Percentiles rank a stretch among this genome's conserved stretches.
phyloP scores from a whole-genome alignment of 495 filamentous ascomycete genomes.

The Podospora fimiseda region DNA sequence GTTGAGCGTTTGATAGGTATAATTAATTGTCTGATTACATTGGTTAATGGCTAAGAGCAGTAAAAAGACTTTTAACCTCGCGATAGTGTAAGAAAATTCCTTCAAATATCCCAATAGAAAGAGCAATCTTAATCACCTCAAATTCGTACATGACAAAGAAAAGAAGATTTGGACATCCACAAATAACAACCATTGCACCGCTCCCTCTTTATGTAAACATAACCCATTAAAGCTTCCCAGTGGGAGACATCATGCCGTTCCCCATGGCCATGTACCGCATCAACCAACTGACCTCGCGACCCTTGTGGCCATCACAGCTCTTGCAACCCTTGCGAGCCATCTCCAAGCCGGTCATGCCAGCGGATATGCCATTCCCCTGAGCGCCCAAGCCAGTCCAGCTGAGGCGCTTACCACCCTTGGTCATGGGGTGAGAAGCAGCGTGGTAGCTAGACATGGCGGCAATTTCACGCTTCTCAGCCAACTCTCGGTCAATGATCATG shows the following conservation, averaged over 20 bases:
- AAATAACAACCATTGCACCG: too few species aligned
- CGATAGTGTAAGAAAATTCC: too few species aligned
- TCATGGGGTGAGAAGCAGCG: constrained; percentile 15
- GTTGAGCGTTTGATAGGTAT: too few species aligned
- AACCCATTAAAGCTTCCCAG: too few species aligned
- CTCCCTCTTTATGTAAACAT: too few species aligned
- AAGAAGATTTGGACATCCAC: too few species aligned
- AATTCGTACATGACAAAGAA: too few species aligned
- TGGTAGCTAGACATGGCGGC: constrained; percentile 29
- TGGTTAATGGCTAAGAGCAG: too few species aligned
- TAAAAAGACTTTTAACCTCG: too few species aligned
- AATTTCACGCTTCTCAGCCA: constrained; percentile 36
- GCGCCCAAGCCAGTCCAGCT: constrained; percentile 33
- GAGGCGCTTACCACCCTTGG: constrained; percentile 24
- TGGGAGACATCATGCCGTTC: background rate
- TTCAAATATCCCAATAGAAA: too few species aligned
- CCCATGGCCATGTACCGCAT: constrained; percentile 13
- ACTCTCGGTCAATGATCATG: constrained; percentile 30
- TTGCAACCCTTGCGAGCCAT: constrained; percentile 24
- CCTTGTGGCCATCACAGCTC: constrained; percentile 20
- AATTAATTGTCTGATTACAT: too few species aligned
- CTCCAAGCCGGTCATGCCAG: constrained; percentile 25
- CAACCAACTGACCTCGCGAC: constrained; percentile 26
- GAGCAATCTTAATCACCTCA: too few species aligned
- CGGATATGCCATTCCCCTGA: constrained; percentile 21